These are phyloP conservation scores for Fusarium sublunatum DNA, from an alignment of 2,329 filamentous ascomycete species.

Conservation along the genomic window DNA sequence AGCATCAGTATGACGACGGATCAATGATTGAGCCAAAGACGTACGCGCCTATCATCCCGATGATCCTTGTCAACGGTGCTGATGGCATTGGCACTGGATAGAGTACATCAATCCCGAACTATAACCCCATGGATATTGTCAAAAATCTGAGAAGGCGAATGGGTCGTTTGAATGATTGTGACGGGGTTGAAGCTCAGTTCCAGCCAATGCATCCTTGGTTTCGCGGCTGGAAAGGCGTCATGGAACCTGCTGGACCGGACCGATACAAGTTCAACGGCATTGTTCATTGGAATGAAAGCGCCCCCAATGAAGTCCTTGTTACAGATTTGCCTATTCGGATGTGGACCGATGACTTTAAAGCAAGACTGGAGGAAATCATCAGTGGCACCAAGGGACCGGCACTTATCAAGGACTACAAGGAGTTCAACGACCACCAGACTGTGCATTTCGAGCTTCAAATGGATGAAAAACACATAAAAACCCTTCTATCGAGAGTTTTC, in stretches of 20 bases:
- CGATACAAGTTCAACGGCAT: conserved; percentile 92
- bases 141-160: conserved; percentile 89
- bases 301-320: conserved; percentile 82
- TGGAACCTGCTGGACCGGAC: conserved; percentile 76
- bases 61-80: conserved; percentile 94
- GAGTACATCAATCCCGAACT: conserved; percentile 97
- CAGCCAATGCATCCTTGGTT: conserved; percentile 90
- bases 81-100: conserved; percentile 99
- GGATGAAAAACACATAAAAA: conserved; percentile 87
- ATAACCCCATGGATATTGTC: conserved; percentile 90
- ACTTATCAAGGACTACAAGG: conserved; percentile 99
- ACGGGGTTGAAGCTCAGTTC: conserved; percentile 70
- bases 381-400: conserved; percentile 87
- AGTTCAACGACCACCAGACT: conserved; percentile 96
- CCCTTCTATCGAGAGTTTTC: conserved; percentile 80
- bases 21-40: conserved; percentile 88
- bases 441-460: conserved; percentile 93
- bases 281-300: conserved; percentile 75
- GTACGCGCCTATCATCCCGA: conserved; percentile 87
- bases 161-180: conserved; percentile 69
- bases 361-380: conserved; percentile 92
- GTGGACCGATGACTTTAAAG: conserved; percentile 99
- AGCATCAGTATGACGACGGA: conserved; percentile 87
- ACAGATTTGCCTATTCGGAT: conserved; percentile 92
- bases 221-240: conserved; percentile 88